Evolutionary conservation across 2,329 filamentous ascomycete species (phyloP), one percentile per base, ranked within the genome.

Genomic region (Claviceps sp.): DNA sequence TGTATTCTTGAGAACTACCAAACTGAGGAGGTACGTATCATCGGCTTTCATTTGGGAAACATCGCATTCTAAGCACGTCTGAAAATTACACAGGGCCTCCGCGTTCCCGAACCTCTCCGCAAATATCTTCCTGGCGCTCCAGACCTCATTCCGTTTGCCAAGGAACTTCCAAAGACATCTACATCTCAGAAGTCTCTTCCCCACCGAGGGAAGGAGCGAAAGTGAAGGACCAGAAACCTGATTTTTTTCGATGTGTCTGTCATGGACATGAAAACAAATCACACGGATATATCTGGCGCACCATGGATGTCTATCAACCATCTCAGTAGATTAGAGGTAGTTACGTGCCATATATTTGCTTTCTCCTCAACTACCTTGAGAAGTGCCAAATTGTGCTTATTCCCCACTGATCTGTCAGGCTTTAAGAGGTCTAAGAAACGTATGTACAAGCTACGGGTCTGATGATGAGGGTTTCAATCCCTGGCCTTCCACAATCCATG

Each of bases 1-100:
- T 96, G 91, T 66, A 76, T 98, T 44, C 78, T 98, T 41, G 93
- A 98, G 72, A 98, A 97, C 72, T 97, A 91, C 70, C 93, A 98
- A 74, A 93, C 84, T 0, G 83, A 89, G 63, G 86, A 91, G 59
- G 84, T 84, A 39, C 5, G 41, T 11, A 8, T n/a, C 30, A 17
- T 22, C 10, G 22, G 10, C 38, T 6, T 30, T 4, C 38, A 41
- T 3, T 17, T 41, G 13, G 5, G 2, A 24, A 34, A 30, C 3
- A 6, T 30, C 7, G 14, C n/a, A 14, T 43, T 16, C 37, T 48
- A 26, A 50, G 40, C 47, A 34, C 47, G 10, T 43, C 22, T 40
- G 16, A 37, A 40, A 22, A 19, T 19, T 7, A 37, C 38, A 22
- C 56, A 88, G 75, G 88, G 89, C 56, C 76, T 94, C 60, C 78